Evolutionary conservation across 164 flowering plant genomes (phyloP).

Genomic region (Protea cynaroides): DNA sequence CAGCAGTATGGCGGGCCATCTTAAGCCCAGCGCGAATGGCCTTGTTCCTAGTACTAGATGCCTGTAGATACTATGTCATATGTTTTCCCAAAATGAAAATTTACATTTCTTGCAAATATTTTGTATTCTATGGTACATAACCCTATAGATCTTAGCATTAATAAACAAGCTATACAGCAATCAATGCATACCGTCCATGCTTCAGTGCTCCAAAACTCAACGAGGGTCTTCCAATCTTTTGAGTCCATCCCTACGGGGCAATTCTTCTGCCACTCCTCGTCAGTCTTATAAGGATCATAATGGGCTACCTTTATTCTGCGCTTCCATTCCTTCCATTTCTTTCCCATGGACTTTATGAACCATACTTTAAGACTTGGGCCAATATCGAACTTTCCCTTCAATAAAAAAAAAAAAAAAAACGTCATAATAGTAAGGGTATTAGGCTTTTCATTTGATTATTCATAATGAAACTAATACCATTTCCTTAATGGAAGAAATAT

Average conservation of each 20-base stretch:
- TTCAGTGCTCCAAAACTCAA: constrained; percentile 24
- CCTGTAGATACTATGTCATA: too few species aligned
- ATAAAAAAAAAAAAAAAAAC: background rate
- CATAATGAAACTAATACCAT: too few species aligned
- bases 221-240: constrained; percentile 23
- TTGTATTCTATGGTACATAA: too few species aligned
- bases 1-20: constrained; percentile 15
- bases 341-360: constrained; percentile 19
- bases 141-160: too few species aligned
- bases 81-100: too few species aligned
- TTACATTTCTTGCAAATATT: too few species aligned
- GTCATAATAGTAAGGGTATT: too few species aligned
- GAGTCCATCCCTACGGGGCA: constrained; percentile 17
- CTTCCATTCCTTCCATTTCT: constrained; percentile 27
- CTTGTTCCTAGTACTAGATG: constrained; percentile 15
- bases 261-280: constrained; percentile 20
- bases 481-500: too few species aligned
- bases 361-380: constrained; percentile 14
- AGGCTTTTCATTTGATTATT: too few species aligned
- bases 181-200: constrained; percentile 15
- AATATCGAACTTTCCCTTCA: constrained; percentile 24
- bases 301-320: constrained; percentile 15
- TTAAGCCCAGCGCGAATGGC: constrained; percentile 17
- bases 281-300: constrained; percentile 19
- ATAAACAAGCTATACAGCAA: background rate